phyloP scores from a whole-genome alignment of 306 rosid species.

The Carpinus viminea region DNA sequence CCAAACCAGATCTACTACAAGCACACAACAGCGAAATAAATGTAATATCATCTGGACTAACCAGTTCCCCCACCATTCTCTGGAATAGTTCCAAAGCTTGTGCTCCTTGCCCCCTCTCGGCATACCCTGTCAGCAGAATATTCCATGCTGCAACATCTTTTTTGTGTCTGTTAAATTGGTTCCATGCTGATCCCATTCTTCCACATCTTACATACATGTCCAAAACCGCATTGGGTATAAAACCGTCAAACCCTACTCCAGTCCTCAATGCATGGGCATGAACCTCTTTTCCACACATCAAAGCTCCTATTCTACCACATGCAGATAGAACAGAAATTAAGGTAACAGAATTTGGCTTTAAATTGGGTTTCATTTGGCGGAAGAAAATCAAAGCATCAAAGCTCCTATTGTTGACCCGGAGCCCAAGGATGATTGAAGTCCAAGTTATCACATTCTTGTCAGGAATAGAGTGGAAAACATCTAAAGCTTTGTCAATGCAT shows the following conservation, averaged over 20 bases:
- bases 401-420: constrained; percentile 68
- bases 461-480: constrained; percentile 62
- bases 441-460: constrained; percentile 72
- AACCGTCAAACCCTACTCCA: constrained; percentile 66
- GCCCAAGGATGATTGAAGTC: constrained; percentile 87
- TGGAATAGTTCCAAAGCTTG: constrained; percentile 57
- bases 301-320: constrained; percentile 83
- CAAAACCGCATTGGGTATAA: constrained; percentile 78
- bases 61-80: constrained; percentile 57
- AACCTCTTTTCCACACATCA: constrained; percentile 79
- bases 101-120: constrained; percentile 65
- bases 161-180: constrained; percentile 61
- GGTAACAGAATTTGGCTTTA: constrained; percentile 74
- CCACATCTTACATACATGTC: constrained; percentile 96
- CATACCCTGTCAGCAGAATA: constrained; percentile 76
- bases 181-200: constrained; percentile 66
- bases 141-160: constrained; percentile 78
- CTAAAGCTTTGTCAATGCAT: constrained; percentile 70
- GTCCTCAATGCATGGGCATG: constrained; percentile 89
- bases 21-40: constrained; percentile 71
- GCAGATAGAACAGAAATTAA: constrained; percentile 65
- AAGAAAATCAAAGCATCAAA: constrained; percentile 71
- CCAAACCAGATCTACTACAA: constrained; percentile 86
- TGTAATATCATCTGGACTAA: constrained; percentile 69
- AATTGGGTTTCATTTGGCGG: constrained; percentile 61